Percentiles rank a stretch among this genome's conserved stretches.
phyloP scores from a whole-genome alignment of 495 filamentous ascomycete genomes.

The Aspergillus mulundensis region DNA sequence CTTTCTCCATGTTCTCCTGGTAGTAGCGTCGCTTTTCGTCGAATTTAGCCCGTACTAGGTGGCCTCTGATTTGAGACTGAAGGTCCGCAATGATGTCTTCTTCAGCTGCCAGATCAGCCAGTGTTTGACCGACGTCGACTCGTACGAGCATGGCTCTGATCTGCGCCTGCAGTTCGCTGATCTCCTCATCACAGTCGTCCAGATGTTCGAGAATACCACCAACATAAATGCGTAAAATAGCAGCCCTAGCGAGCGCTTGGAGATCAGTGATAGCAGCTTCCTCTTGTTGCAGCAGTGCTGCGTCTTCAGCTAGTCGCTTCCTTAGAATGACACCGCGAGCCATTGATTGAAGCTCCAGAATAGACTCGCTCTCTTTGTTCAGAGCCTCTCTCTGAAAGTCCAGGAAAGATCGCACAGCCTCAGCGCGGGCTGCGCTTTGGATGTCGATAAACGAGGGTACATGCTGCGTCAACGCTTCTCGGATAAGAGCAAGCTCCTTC shows the following conservation, averaged over 20 bases:
- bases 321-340: conserved; percentile 44
- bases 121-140: conserved; percentile 60
- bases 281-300: conserved; percentile 57
- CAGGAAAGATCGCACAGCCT: conserved; percentile 34
- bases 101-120: conserved; percentile 73
- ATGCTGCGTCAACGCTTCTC: conserved; percentile 27
- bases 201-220: conserved; percentile 68
- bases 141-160: conserved; percentile 76
- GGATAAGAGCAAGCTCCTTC: conserved; percentile 23
- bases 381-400: conserved; percentile 31
- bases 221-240: conserved; percentile 67
- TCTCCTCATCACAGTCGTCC: conserved; percentile 73
- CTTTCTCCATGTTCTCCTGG: conserved; percentile 96
- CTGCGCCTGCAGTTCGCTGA: conserved; percentile 66
- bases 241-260: conserved; percentile 71
- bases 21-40: conserved; percentile 83
- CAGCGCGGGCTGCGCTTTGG: conserved; percentile 33
- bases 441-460: conserved; percentile 23
- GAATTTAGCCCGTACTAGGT: conserved; percentile 68
- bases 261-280: conserved; percentile 55
- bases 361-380: conserved; percentile 26
- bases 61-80: conserved; percentile 71
- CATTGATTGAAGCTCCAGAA: conserved; percentile 46
- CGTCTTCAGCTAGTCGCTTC: conserved; percentile 37
- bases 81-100: conserved; percentile 70